Evolutionary conservation across 306 rosid species (phyloP).

Genomic region (Sphenostylis stenocarpa): DNA sequence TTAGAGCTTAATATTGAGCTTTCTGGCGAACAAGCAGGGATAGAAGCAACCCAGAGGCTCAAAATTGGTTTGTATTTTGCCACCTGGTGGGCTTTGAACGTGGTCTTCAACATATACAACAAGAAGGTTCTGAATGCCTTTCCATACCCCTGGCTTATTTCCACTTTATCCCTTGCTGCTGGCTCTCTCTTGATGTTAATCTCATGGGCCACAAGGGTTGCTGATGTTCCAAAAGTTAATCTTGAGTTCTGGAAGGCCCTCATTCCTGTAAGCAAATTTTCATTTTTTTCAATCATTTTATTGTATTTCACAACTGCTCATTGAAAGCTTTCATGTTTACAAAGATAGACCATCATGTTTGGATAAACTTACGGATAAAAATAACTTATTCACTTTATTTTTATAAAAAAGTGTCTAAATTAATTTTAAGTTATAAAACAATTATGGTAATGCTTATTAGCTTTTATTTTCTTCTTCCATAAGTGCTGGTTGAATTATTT

Average conservation of each 20-base stretch:
- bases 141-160: slow-evolving; percentile 81
- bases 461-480: no score
- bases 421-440: no score
- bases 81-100: slow-evolving; percentile 86
- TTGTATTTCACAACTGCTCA: slow-evolving; percentile 16
- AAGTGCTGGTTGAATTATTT: neutral
- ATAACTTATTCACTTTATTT: neutral
- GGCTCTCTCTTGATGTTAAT: slow-evolving; percentile 80
- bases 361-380: neutral
- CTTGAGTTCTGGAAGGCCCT: slow-evolving; percentile 73
- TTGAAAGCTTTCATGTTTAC: neutral
- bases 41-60: slow-evolving; percentile 50
- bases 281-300: neutral
- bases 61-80: slow-evolving; percentile 73
- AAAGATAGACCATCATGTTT: neutral
- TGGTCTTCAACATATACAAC: slow-evolving; percentile 83
- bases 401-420: no score
- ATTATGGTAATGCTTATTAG: no score
- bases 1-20: slow-evolving; percentile 52
- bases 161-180: slow-evolving; percentile 77
- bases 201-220: slow-evolving; percentile 72
- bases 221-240: slow-evolving; percentile 62
- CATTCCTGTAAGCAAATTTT: slow-evolving; percentile 56
- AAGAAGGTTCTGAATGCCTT: slow-evolving; percentile 83
- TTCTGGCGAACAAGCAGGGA: slow-evolving; percentile 20